Conservation (phyloP, 192 early-diverging fungal genomes). For the Podila epicladia region DNA sequence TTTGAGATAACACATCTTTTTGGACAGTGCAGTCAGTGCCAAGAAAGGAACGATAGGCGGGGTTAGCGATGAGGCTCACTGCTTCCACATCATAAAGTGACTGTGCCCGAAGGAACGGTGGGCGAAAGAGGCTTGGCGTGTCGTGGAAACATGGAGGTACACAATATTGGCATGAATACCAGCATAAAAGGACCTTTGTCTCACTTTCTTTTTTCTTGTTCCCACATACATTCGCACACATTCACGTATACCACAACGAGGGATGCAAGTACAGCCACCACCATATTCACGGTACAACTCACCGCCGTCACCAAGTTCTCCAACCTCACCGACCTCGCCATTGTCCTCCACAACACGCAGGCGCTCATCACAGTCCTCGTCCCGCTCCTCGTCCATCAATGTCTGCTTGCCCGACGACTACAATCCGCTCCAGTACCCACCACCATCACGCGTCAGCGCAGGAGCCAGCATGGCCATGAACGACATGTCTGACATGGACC, state of each 20-base stretch:
- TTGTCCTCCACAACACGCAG: constrained; percentile 1
- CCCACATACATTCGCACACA: background rate
- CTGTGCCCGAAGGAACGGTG: too few species aligned
- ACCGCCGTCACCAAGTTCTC: background rate
- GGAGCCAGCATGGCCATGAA: constrained; percentile 22
- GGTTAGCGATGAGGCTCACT: too few species aligned
- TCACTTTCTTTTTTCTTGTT: too few species aligned
- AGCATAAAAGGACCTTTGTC: too few species aligned
- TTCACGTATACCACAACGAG: background rate
- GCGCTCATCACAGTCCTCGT: constrained; percentile 13
- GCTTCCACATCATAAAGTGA: too few species aligned
- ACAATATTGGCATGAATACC: too few species aligned
- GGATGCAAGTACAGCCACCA: constrained; percentile 14
- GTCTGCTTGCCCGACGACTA: constrained; percentile 41
- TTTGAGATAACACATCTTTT: too few species aligned
- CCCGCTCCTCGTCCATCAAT: constrained; percentile 12
- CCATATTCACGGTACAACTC: constrained; percentile 18
- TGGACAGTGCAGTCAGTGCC: too few species aligned
- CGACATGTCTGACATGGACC: constrained; percentile 27
- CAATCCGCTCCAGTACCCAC: constrained; percentile 48
- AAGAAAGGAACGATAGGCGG: too few species aligned
- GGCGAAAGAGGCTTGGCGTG: too few species aligned
- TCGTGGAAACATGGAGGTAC: too few species aligned
- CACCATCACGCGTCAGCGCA: constrained; percentile 39
- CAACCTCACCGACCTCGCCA: constrained; percentile 6